Percentiles rank a stretch among this genome's conserved stretches.
phyloP scores from a whole-genome alignment of 2,329 filamentous ascomycete species.

The Westerdykella aurantiaca region DNA sequence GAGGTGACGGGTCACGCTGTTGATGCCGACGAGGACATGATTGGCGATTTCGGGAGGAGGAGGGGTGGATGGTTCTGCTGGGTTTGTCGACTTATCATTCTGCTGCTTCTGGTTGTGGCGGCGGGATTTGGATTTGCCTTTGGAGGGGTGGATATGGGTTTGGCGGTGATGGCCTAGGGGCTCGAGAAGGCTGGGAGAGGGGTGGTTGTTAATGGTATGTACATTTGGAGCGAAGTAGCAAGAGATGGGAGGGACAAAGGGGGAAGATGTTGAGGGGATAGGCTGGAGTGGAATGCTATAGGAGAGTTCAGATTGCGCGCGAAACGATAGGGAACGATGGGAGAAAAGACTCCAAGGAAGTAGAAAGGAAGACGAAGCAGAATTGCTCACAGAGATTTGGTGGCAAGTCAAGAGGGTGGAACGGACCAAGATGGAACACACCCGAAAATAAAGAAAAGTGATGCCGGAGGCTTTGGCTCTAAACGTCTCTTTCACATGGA shows the following conservation, averaged over 20 bases:
- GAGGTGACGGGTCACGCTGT: conserved; percentile 57
- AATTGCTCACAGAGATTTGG: no score
- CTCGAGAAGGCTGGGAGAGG: conserved; percentile 50
- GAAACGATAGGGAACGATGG: no score
- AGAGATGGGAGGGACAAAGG: no score
- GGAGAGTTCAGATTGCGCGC: no score
- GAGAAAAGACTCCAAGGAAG: no score
- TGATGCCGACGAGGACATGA: conserved; percentile 60
- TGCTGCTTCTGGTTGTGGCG: conserved; percentile 41
- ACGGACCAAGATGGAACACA: no score
- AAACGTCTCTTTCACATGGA: background rate
- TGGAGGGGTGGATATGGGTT: conserved; percentile 51
- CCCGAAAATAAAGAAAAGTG: background rate
- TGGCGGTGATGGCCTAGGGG: conserved; percentile 60
- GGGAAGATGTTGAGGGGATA: background rate
- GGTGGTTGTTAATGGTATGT: conserved; percentile 5
- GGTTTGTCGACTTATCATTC: background rate
- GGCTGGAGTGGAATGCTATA: no score
- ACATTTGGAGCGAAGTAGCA: conserved; percentile 1
- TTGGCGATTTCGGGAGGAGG: conserved; percentile 47
- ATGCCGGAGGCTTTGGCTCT: conserved; percentile 6
- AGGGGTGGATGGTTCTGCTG: conserved; percentile 13
- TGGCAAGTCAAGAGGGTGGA: no score
- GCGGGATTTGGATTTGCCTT: conserved; percentile 47
- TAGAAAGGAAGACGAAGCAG: no score